phyloP scores from a whole-genome alignment of 1,284 basidiomycete species.

The Dichomitus squalens region DNA sequence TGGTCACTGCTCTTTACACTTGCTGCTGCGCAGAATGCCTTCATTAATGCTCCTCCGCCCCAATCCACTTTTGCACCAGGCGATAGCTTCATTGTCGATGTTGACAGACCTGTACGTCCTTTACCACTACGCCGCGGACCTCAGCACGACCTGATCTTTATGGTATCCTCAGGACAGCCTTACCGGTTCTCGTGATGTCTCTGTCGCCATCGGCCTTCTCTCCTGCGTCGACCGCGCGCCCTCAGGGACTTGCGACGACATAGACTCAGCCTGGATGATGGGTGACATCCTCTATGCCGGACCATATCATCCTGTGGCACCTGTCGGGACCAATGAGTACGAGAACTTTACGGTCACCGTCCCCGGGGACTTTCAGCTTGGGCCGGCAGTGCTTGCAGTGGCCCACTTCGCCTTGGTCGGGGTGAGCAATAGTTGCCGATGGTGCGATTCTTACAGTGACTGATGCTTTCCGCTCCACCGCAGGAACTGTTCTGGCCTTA shows the following conservation, averaged over 20 bases:
- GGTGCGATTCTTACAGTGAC: too few relatives aligned
- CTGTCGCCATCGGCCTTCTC: conserved; percentile 42
- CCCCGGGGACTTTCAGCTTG: background rate
- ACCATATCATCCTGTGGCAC: conserved; percentile 40
- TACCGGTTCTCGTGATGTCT: conserved; percentile 42
- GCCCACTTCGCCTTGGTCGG: conserved; percentile 4
- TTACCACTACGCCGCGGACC: background rate
- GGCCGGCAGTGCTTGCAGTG: background rate
- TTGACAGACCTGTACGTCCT: background rate
- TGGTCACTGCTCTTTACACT: background rate
- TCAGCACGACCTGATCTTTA: background rate
- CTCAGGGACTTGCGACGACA: conserved; percentile 25
- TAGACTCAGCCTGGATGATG: conserved; percentile 30
- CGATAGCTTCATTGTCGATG: background rate
- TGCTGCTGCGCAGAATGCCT: background rate
- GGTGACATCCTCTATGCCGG: conserved; percentile 49
- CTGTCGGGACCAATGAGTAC: background rate
- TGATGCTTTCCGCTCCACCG: too few relatives aligned
- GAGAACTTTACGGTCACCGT: conserved; percentile 10
- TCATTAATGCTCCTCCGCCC: background rate
- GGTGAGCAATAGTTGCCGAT: too few relatives aligned
- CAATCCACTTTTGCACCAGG: background rate
- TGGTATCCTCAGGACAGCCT: conserved; percentile 19
- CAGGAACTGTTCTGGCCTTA: conserved; percentile 7
- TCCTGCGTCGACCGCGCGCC: conserved; percentile 31